Base-by-base conservation (phyloP, 768 basidiomycete genomes). In the Amanita jacksonii region DNA sequence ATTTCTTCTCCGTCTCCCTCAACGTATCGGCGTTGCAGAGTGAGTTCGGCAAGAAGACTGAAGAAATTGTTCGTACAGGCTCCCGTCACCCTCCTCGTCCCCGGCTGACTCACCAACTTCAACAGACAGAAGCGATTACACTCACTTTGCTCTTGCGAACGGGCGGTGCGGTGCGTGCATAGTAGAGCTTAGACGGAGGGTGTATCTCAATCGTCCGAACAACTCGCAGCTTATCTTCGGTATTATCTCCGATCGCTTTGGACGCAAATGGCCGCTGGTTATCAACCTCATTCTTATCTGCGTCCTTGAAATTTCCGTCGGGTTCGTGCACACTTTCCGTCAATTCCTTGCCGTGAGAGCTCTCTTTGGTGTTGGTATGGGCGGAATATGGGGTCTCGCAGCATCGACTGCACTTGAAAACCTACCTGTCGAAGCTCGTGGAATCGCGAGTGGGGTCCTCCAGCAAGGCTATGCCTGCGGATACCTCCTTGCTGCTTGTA, bases 231-330 rank as follows among this genome's bases (percentile, higher is more conserved):
- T 90, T 38, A 64, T 91, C 52, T 92, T 94, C 51, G 91, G 90
- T 36, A 58, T 91, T 33, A 53, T 83, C n/a, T 85, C 85, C 1
- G 93, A 96, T 59, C 77, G 93, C 3, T 94, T 70, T 58, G 93
- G 93, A 3, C 76, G 93, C 22, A 94, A 93, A 70, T 98, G 91
- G 91, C 91, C 91, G 3, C 69, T 93, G 4, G 77, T 94, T 22
- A 50, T 54, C 50, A 92, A 91, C 58, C 69, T 93, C 16, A 35
- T 89, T 19, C 56, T 92, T 37, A 75, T 89, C 49, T 69, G 74
- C 10, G 58, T 73, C 4, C 75, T 96, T 41, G 79, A 91, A 54
- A 74, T 96, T 18, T 85, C 79, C 0, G 78, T 79, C 1, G 81
- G 86, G 20, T 97, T 93, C 62, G 79, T 80, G 33, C 70, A 81